phyloP scores from a whole-genome alignment of 306 rosid species.

The Mimosa bimucronata region DNA sequence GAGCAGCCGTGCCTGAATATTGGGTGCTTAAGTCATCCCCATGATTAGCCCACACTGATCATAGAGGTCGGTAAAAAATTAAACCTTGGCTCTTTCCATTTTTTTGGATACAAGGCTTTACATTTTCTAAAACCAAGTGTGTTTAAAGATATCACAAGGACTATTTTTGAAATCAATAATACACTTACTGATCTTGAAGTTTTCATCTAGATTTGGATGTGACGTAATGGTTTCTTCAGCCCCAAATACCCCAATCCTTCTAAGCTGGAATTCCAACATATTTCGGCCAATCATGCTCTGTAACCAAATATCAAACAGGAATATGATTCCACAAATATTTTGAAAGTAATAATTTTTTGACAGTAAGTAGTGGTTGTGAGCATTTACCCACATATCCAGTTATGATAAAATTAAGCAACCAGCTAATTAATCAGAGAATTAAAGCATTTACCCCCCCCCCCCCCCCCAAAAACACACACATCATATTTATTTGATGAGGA shows the following conservation, averaged over 20 bases:
- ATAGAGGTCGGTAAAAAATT: slow-evolving; percentile 17
- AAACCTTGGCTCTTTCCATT: slow-evolving; percentile 8
- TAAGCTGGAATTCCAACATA: slow-evolving; percentile 82
- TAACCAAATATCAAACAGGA: slow-evolving; percentile 38
- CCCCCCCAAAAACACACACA: too few species aligned
- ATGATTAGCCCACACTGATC: slow-evolving; percentile 88
- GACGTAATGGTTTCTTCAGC: slow-evolving; percentile 83
- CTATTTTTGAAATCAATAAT: slow-evolving; percentile 4
- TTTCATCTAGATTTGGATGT: slow-evolving; percentile 80
- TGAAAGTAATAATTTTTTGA: not conserved
- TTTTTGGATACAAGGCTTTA: slow-evolving; percentile 8
- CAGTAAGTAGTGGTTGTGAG: not conserved
- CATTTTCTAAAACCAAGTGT: slow-evolving; percentile 10
- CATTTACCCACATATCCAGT: not conserved
- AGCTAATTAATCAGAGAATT: not conserved
- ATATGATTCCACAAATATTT: slow-evolving; percentile 5
- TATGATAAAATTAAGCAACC: not conserved
- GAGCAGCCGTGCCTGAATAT: slow-evolving; percentile 85
- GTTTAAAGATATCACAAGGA: slow-evolving; percentile 9
- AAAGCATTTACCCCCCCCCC: not conserved
- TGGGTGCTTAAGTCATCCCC: slow-evolving; percentile 88
- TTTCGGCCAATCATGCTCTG: slow-evolving; percentile 90
- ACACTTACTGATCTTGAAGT: slow-evolving; percentile 65
- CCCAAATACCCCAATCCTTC: slow-evolving; percentile 76
- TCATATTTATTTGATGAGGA: not conserved